phyloP scores from a whole-genome alignment of 2,329 filamentous ascomycete genomes.

The Xylaria multiplex region DNA sequence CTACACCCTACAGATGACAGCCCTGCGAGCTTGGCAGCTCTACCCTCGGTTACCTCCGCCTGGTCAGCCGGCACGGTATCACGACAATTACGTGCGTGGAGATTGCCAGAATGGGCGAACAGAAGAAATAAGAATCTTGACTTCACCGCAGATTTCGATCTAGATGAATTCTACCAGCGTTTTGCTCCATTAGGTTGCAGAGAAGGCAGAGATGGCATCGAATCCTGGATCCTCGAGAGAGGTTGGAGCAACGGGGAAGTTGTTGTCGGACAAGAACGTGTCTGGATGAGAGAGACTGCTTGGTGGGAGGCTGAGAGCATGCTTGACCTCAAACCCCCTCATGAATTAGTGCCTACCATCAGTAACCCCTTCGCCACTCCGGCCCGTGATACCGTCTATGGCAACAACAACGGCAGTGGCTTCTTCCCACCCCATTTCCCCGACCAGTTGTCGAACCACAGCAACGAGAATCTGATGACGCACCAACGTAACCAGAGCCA shows the following conservation, averaged over 20 bases:
- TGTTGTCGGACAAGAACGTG: constrained; percentile 85
- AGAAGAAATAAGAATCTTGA: constrained; percentile 89
- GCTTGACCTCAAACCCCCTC: constrained; percentile 84
- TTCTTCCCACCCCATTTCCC: constrained; percentile 75
- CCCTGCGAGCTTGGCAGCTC: constrained; percentile 77
- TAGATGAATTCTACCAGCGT: constrained; percentile 87
- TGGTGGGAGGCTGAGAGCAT: constrained; percentile 99
- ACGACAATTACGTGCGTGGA: constrained; percentile 90
- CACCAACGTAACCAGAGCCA: constrained; percentile 68
- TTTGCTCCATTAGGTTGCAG: constrained; percentile 86
- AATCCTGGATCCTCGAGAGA: constrained; percentile 92
- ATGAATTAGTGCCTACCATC: constrained; percentile 49
- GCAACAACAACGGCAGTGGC: constrained; percentile 69
- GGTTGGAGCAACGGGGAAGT: constrained; percentile 99
- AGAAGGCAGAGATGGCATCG: constrained; percentile 90
- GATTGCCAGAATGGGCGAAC: constrained; percentile 96
- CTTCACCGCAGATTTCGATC: constrained; percentile 95
- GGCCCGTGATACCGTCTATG: constrained; percentile 77
- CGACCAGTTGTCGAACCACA: constrained; percentile 70
- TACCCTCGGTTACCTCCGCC: constrained; percentile 77
- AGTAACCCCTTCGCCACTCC: constrained; percentile 53
- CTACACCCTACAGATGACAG: constrained; percentile 91
- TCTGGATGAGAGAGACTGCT: constrained; percentile 93
- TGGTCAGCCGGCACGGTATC: constrained; percentile 97
- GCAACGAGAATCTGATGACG: constrained; percentile 75